Evolutionary conservation across 2,329 filamentous ascomycete species (phyloP).

Genomic region (Fusarium pilosicola): DNA sequence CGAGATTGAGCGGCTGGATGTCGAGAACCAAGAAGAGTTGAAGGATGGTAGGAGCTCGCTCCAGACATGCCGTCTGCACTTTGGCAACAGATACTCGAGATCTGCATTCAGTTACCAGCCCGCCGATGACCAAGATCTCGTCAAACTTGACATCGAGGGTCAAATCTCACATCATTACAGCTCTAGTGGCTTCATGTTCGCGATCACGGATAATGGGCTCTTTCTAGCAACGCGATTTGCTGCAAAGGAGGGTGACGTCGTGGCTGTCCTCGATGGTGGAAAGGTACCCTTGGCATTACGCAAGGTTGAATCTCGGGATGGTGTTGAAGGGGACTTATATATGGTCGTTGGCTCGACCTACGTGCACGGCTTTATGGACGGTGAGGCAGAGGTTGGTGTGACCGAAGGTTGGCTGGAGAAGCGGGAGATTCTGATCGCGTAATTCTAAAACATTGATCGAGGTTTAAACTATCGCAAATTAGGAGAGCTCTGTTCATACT

Average conservation of each 20-base stretch:
- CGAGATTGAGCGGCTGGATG: not conserved
- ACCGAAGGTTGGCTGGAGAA: slow-evolving; percentile 1
- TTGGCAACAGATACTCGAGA: not conserved
- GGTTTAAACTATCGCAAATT: rapidly evolving
- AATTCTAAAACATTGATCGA: rapidly evolving
- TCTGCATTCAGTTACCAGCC: not conserved
- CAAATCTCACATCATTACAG: not conserved
- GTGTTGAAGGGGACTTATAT: not conserved
- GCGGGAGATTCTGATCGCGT: slow-evolving; percentile 2
- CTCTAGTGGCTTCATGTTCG: not conserved
- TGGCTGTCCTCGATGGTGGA: slow-evolving; percentile 18
- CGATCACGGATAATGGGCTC: not conserved
- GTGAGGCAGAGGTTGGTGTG: not conserved
- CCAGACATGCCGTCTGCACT: not conserved
- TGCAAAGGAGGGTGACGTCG: slow-evolving; percentile 1
- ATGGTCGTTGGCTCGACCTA: slow-evolving; percentile 12
- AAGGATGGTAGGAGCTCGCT: not conserved
- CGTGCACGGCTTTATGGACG: slow-evolving; percentile 32
- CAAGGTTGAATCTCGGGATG: not conserved
- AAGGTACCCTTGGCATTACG: slow-evolving; percentile 21
- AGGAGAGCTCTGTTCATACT: not conserved
- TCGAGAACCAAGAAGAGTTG: not conserved
- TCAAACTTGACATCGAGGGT: not conserved
- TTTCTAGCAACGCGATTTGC: not conserved
- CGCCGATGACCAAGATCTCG: not conserved